Evolutionary conservation across 2,329 filamentous ascomycete species (phyloP).

Genomic region (Fusarium liriodendri): DNA sequence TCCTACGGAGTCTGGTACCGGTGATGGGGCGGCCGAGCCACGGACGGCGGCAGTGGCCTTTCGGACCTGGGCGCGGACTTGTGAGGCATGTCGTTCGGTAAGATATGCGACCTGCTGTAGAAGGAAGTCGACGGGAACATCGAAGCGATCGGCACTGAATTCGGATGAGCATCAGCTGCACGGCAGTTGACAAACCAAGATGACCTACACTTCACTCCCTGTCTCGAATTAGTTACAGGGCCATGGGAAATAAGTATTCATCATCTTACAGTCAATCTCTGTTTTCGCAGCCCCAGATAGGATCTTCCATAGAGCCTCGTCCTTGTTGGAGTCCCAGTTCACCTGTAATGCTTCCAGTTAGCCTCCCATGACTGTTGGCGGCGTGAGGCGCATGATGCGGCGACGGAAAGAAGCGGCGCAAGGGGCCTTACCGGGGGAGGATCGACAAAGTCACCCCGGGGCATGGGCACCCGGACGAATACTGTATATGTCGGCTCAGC

Average conservation of each 20-base stretch:
- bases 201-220: slow-evolving; percentile 82
- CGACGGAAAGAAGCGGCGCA: slow-evolving; percentile 3
- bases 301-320: slow-evolving; percentile 89
- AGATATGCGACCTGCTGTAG: slow-evolving; percentile 94
- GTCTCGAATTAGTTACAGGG: slow-evolving; percentile 31
- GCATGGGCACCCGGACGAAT: slow-evolving; percentile 90
- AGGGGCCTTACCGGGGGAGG: slow-evolving; percentile 76
- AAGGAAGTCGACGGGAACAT: slow-evolving; percentile 88
- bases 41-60: slow-evolving; percentile 72
- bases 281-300: slow-evolving; percentile 84
- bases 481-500: slow-evolving; percentile 75
- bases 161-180: slow-evolving; percentile 36
- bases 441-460: slow-evolving; percentile 88
- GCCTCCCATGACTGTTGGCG: slow-evolving; percentile 25
- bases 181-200: slow-evolving; percentile 16
- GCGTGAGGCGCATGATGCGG: slow-evolving; percentile 30
- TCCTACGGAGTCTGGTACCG: slow-evolving; percentile 61
- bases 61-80: slow-evolving; percentile 90
- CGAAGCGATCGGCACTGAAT: slow-evolving; percentile 76
- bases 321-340: slow-evolving; percentile 88
- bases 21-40: slow-evolving; percentile 68
- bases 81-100: slow-evolving; percentile 89
- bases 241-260: not conserved
- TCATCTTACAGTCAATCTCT: slow-evolving; percentile 82
- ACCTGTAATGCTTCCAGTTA: slow-evolving; percentile 65